These are phyloP conservation scores for Schizosaccharomyces japonicus DNA, from an alignment of 805 yeast species.

Conservation along the genomic window DNA sequence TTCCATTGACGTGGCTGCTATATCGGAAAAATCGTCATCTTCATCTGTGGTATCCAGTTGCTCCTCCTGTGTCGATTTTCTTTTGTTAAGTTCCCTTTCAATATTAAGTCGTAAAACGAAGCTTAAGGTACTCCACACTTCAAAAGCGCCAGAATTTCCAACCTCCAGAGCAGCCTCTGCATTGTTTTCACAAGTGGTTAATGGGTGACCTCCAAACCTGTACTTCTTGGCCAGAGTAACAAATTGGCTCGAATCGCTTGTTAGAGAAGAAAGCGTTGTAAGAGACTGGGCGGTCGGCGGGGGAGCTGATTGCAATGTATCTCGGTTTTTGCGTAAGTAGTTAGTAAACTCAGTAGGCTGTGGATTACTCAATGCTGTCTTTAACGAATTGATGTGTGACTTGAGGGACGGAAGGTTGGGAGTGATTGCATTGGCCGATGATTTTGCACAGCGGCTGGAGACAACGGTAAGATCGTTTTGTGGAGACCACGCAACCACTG, in stretches of 20 bases:
- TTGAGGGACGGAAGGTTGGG: background rate
- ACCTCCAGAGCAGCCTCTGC: constrained; percentile 3
- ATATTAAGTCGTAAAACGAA: background rate
- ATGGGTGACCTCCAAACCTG: background rate
- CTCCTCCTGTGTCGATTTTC: background rate
- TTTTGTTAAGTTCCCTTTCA: background rate
- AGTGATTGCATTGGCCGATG: background rate
- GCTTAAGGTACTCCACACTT: background rate
- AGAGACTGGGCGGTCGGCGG: background rate
- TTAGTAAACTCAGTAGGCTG: background rate
- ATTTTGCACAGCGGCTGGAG: background rate
- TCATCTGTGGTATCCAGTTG: background rate
- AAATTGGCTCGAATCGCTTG: background rate
- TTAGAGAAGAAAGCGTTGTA: background rate
- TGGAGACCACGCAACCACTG: constrained; percentile 37
- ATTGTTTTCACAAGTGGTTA: background rate
- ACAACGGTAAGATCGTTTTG: constrained; percentile 25
- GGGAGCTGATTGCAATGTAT: background rate
- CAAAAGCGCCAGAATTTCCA: background rate
- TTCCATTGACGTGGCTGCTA: background rate
- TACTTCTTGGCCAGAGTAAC: background rate
- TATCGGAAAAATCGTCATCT: background rate
- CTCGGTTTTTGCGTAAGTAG: too few relatives aligned
- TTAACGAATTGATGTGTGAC: background rate
- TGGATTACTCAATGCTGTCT: background rate